Base-by-base conservation (phyloP, 805 yeast species). In the Wickerhamomyces rabaulensis region DNA sequence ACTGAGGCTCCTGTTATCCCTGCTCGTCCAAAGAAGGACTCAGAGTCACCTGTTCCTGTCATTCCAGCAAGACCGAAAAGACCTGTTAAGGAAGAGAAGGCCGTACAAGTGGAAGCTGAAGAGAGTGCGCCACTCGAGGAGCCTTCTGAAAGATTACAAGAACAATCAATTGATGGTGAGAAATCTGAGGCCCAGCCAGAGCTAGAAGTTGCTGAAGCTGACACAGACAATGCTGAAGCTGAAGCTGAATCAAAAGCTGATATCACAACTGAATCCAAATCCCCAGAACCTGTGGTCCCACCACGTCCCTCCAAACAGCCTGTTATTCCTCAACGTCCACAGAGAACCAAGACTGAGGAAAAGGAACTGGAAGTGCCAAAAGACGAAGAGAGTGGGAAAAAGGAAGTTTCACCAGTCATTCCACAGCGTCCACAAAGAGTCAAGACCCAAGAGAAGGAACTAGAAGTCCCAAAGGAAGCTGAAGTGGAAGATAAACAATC, bases 371-470 rank as follows among this genome's bases (percentile, higher is more conserved):
- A 40, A 25, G 39, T 10, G 7, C n/a, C 20, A n/a, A n/a, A 20
- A 6, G 22, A 31, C 22, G 20, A 33, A 16, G 36, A 33, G n/a
- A 27, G 6, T 13, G n/a, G 3, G n/a, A 15, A 5, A 12, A 33
- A 33, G 6, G 19, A 8, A 3, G 21, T 21, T 33, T 16, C 16
- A 16, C 50, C 50, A 22, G 22, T 26, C 6, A 36, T 48, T 22
- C 53, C 53, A 17, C 39, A 31, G 9, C 50, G 48, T 35, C 54
- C 54, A n/a, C 39, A 13, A 41, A 41, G 42, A 44, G 33, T 20
- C 31, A 41, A 27, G n/a, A 4, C 20, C 3, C 44, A 31, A 22
- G 7, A 26, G 12, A 23, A 15, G 12, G 20, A 23, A n/a, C 17
- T 16, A 5, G 36, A 40, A 23, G 29, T 9, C 6, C 10, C 16